A percentile compares a stretch with the other conserved stretches of the same genome.
These are phyloP conservation scores for Venturia nashicola DNA, from an alignment of 2,329 filamentous ascomycete species.

Conservation along the genomic window DNA sequence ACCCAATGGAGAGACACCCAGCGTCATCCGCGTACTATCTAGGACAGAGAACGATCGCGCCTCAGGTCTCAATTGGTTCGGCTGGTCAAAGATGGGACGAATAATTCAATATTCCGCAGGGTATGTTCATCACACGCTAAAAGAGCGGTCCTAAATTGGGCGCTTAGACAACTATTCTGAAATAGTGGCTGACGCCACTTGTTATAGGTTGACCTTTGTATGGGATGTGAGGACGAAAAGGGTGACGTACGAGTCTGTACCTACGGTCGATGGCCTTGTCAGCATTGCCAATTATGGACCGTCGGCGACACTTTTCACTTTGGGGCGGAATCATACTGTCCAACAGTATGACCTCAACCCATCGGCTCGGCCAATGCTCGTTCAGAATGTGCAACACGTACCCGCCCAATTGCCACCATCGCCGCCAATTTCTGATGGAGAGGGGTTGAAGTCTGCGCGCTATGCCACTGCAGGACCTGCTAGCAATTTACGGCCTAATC, in stretches of 20 bases:
- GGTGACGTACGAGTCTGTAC: conserved; percentile 79
- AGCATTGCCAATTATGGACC: conserved; percentile 83
- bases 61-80: conserved; percentile 83
- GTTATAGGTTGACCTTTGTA: conserved; percentile 62
- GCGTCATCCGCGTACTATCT: conserved; percentile 79
- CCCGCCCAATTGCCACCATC: conserved; percentile 68
- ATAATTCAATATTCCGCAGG: conserved; percentile 86
- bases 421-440: conserved; percentile 69
- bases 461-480: conserved; percentile 7
- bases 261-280: conserved; percentile 68
- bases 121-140: conserved; percentile 42
- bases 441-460: conserved; percentile 29
- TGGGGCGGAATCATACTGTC: conserved; percentile 76
- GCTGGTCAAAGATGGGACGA: conserved; percentile 95
- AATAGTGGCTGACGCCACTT: conserved; percentile 6
- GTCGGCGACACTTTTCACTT: conserved; percentile 81
- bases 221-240: conserved; percentile 99
- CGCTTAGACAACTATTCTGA: background rate
- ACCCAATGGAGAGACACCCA: conserved; percentile 60
- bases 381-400: conserved; percentile 77
- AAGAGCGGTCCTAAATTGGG: background rate
- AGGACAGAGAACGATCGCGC: conserved; percentile 56
- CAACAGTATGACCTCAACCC: conserved; percentile 94
- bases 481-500: conserved; percentile 13
- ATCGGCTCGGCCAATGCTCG: conserved; percentile 51